A percentile compares a stretch with the other conserved stretches of the same genome.
phyloP scores from a whole-genome alignment of 768 basidiomycete species.

The Peribolospora baueri region DNA sequence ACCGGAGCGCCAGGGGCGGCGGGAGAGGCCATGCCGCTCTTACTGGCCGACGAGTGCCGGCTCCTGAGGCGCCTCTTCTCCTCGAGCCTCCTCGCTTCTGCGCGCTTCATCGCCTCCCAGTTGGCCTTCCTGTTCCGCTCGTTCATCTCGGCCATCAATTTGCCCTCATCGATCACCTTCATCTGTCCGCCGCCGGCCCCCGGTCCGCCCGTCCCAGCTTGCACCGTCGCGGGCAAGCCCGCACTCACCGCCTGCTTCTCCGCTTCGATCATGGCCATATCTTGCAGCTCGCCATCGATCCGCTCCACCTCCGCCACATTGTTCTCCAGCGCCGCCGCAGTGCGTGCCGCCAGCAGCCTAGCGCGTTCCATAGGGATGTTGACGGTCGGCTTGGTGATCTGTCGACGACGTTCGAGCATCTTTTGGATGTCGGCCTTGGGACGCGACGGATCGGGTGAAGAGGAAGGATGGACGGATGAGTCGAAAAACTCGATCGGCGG shows the following conservation, averaged over 20 bases:
- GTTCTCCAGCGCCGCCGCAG: too few relatives aligned
- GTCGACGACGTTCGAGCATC: too few relatives aligned
- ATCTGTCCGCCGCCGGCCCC: slow-evolving; percentile 7
- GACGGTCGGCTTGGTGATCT: not conserved
- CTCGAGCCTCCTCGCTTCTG: slow-evolving; percentile 45
- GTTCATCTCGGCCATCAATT: slow-evolving; percentile 54
- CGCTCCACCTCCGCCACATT: slow-evolving; percentile 33
- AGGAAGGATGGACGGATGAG: too few relatives aligned
- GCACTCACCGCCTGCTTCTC: slow-evolving; percentile 32
- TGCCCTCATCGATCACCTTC: slow-evolving; percentile 15
- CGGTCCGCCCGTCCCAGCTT: slow-evolving; percentile 3
- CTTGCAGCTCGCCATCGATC: slow-evolving; percentile 38
- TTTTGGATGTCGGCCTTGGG: too few relatives aligned
- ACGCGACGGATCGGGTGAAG: too few relatives aligned
- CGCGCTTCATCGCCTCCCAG: slow-evolving; percentile 48
- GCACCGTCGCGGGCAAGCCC: slow-evolving; percentile 9
- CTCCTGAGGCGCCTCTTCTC: slow-evolving; percentile 26
- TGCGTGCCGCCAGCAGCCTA: too few relatives aligned
- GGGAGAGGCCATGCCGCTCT: too few relatives aligned
- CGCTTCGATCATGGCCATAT: slow-evolving; percentile 36
- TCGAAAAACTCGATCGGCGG: too few relatives aligned
- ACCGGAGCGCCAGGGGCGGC: too few relatives aligned
- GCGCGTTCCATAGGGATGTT: too few relatives aligned
- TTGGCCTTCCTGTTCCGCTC: slow-evolving; percentile 74
- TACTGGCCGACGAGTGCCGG: too few relatives aligned